phyloP scores from a whole-genome alignment of 768 basidiomycete species.

The Tylopilus plumbeoviolaceoides region DNA sequence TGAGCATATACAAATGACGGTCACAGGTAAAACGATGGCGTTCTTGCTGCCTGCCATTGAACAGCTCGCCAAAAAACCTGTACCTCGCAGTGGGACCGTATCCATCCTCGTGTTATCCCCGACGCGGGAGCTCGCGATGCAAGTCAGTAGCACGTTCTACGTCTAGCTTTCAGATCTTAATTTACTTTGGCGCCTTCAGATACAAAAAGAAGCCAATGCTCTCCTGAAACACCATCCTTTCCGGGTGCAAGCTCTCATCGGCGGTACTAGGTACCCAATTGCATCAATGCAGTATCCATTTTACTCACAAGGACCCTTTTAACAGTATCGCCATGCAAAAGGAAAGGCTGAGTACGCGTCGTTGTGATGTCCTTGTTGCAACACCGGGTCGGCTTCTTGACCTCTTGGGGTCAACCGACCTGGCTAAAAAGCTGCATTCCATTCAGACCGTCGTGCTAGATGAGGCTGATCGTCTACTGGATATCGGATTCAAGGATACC shows the following conservation, averaged over 20 bases:
- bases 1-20: background rate
- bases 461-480: constrained; percentile 72
- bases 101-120: constrained; percentile 69
- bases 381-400: constrained; percentile 77
- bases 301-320: constrained; percentile 1
- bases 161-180: background rate
- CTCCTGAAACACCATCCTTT: constrained; percentile 40
- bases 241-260: constrained; percentile 48
- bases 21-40: constrained; percentile 61
- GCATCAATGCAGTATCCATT: background rate
- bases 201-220: constrained; percentile 58
- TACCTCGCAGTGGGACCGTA: constrained; percentile 24
- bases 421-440: constrained; percentile 34
- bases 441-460: constrained; percentile 56
- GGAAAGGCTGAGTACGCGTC: constrained; percentile 24
- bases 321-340: constrained; percentile 25
- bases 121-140: constrained; percentile 70
- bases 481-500: constrained; percentile 67
- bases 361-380: constrained; percentile 59
- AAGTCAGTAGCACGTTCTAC: constrained; percentile 42
- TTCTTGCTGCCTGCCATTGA: constrained; percentile 77
- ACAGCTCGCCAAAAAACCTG: constrained; percentile 48
- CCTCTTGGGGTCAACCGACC: constrained; percentile 48
- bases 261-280: constrained; percentile 45
- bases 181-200: constrained; percentile 36